Evolutionary conservation across 2,329 filamentous ascomycete genomes (phyloP).

Genomic region (Ceratocystis cacaofunesta): DNA sequence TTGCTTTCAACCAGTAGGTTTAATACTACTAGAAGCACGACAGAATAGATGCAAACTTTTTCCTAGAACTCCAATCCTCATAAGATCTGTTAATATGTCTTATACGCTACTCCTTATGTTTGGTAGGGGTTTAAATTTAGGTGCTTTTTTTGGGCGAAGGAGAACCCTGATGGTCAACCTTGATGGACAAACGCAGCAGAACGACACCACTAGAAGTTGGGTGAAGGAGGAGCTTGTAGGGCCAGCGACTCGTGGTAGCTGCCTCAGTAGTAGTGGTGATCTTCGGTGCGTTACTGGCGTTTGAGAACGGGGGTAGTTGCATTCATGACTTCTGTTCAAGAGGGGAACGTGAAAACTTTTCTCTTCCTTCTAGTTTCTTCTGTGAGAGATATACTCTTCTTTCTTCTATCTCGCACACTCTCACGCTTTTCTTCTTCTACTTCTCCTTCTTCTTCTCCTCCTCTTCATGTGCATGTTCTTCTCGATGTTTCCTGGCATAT

Average conservation of each 20-base stretch:
- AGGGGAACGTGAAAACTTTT: conserved; percentile 4
- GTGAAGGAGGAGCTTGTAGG: not conserved
- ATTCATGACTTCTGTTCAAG: not conserved
- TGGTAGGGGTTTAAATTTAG: not conserved
- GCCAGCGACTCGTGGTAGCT: not conserved
- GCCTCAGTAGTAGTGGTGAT: not conserved
- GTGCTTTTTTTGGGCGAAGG: not conserved
- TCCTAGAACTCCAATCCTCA: not conserved
- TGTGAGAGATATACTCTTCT: not conserved
- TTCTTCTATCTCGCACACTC: not conserved
- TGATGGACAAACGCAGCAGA: conserved; percentile 14
- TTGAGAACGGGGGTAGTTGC: not conserved
- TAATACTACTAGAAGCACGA: not conserved
- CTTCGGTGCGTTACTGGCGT: not conserved
- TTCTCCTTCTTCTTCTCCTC: not conserved
- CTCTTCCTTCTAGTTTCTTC: not conserved
- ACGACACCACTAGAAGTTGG: not conserved
- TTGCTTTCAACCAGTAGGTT: not conserved
- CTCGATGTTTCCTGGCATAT: not conserved
- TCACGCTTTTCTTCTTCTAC: not conserved
- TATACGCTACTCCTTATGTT: not conserved
- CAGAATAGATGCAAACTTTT: not conserved
- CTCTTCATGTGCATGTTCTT: not conserved
- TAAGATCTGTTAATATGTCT: not conserved
- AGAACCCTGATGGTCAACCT: conserved; percentile 18